Percentiles rank a stretch among this genome's conserved stretches.
Conservation (phyloP, 2,329 filamentous ascomycete genomes). For the Fusarium sp. region DNA sequence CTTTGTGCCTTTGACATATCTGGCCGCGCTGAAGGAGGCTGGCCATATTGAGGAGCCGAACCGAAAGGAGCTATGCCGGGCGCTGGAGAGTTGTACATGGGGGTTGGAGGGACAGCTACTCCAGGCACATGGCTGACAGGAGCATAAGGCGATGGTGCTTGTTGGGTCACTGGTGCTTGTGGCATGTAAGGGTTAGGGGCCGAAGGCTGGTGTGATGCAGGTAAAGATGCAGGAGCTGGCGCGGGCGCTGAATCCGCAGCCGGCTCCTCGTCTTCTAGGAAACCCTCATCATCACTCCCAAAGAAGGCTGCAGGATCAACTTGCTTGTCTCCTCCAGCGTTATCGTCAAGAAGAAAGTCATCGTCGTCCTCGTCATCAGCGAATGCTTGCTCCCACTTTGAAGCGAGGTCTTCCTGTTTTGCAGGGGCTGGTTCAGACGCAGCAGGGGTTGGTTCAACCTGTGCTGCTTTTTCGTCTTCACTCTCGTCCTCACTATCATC, state of each 20-base stretch:
- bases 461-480: constrained; percentile 26
- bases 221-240: not conserved
- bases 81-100: constrained; percentile 41
- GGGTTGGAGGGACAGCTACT: constrained; percentile 21
- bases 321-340: constrained; percentile 54
- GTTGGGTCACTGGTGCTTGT: constrained; percentile 27
- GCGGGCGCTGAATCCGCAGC: constrained; percentile 19
- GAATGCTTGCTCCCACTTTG: constrained; percentile 86
- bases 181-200: constrained; percentile 46
- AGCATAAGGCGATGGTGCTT: constrained; percentile 39
- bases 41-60: constrained; percentile 52
- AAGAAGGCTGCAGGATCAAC: constrained; percentile 75
- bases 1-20: constrained; percentile 75
- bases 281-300: constrained; percentile 86
- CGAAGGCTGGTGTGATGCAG: constrained; percentile 16
- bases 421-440: constrained; percentile 42
- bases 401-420: constrained; percentile 74
- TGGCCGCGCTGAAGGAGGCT: constrained; percentile 52
- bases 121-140: constrained; percentile 27
- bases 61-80: constrained; percentile 39
- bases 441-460: constrained; percentile 10
- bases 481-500: not conserved
- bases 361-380: constrained; percentile 79
- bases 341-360: constrained; percentile 70
- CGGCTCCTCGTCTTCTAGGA: constrained; percentile 74